A percentile compares a stretch with the other conserved stretches of the same genome.
These are phyloP conservation scores for Calonectria ilicicola DNA, from an alignment of 2,329 filamentous ascomycete species.

Conservation along the genomic window DNA sequence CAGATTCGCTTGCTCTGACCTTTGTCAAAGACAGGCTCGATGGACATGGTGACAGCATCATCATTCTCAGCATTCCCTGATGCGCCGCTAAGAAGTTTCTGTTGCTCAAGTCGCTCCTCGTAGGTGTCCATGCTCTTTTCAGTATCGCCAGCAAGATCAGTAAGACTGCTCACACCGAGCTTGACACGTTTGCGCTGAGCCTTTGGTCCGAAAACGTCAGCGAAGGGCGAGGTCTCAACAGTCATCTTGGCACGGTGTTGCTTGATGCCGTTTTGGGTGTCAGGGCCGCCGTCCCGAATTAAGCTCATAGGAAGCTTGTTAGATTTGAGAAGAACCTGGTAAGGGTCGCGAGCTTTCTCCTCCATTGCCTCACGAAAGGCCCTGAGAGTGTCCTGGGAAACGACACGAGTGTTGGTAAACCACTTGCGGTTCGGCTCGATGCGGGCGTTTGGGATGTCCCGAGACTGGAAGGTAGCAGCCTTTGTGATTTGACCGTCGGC, in stretches of 20 bases:
- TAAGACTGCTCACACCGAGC: slow-evolving; percentile 83
- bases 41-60: slow-evolving; percentile 67
- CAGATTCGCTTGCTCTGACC: slow-evolving; percentile 96
- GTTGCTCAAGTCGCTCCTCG: slow-evolving; percentile 83
- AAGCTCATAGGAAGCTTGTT: slow-evolving; percentile 98
- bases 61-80: slow-evolving; percentile 66
- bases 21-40: slow-evolving; percentile 91
- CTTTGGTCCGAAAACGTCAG: slow-evolving; percentile 92
- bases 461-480: slow-evolving; percentile 85
- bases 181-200: slow-evolving; percentile 93
- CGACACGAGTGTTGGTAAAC: slow-evolving; percentile 94
- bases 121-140: slow-evolving; percentile 86
- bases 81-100: slow-evolving; percentile 79
- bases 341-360: slow-evolving; percentile 90
- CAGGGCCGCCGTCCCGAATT: slow-evolving; percentile 81
- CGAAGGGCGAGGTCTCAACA: slow-evolving; percentile 87
- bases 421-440: slow-evolving; percentile 98
- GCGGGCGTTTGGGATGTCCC: slow-evolving; percentile 83
- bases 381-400: slow-evolving; percentile 87
- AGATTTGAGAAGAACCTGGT: slow-evolving; percentile 93
- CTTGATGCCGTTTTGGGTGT: slow-evolving; percentile 82
- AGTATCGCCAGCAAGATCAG: slow-evolving; percentile 84
- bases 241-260: slow-evolving; percentile 95
- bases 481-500: slow-evolving; percentile 86
- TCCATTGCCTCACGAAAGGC: slow-evolving; percentile 93